Evolutionary conservation across 225 moss, liverwort and hornwort genomes (phyloP), one percentile per base, ranked within the genome.

Genomic region (Straminergon stramineum): DNA sequence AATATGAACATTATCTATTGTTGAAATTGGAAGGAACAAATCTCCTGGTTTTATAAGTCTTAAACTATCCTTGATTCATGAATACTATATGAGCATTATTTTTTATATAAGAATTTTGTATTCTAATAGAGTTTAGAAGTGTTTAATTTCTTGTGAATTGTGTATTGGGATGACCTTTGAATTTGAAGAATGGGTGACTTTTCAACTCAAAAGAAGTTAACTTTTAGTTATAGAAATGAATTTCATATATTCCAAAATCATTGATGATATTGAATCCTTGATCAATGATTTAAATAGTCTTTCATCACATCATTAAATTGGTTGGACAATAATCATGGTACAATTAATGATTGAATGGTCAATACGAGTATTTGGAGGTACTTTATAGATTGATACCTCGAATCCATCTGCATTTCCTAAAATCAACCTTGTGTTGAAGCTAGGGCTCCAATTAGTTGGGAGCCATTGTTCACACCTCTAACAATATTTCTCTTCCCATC

Each of bases 331-430:
- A 20, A 2, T 75, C 13, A 32, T 51, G 20, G 4, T 34, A 34
- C 13, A 76, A 52, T 5, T 51, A 34, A 76, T 76, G 20, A 4
- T 52, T 34, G 21, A 32, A 5, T 34, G 8, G 8, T 76, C 5
- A 76, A n/a, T n/a, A n/a, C n/a, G n/a, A 52, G 8, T 3, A 34
- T 34, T 75, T 20, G 3, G 51, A 51, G 2, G 5, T 30, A 28
- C 1, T 32, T 12, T 32, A 24, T 17, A 76, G 7, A 52, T 51
- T 52, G 27, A n/a, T n/a, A 37, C 11, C 1, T 17, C 2, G 5
- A n/a, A 0, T 55, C 10, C 4, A 53, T 53, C 0, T 23, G 2
- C 2, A 35, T 34, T 53, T 9, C 5, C 0, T 1, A 0, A 9
- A 77, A 14, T 43, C 24, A 56, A 23, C 5, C 4, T 16, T 56